Conservation (phyloP, 2,329 filamentous ascomycete species). For the Colletotrichum sp. region DNA sequence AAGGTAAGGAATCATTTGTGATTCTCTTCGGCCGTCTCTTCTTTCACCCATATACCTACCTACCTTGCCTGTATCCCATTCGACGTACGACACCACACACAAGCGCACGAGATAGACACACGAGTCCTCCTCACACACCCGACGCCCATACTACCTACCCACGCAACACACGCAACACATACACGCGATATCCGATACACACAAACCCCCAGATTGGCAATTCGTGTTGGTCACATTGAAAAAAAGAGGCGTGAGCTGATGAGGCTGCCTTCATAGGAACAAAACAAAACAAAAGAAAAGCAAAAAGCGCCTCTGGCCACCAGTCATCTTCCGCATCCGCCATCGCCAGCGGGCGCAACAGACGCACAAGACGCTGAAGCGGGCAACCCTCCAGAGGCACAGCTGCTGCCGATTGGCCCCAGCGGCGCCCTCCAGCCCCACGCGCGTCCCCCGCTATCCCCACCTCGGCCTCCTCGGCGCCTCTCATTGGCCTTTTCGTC, state of each 20-base stretch:
- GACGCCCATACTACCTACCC: not conserved
- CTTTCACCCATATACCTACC: not conserved
- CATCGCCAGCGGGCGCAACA: constrained; percentile 15
- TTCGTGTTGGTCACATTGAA: not conserved
- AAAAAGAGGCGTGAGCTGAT: not conserved
- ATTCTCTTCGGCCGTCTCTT: not conserved
- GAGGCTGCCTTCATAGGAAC: not conserved
- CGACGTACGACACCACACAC: not conserved
- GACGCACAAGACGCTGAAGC: constrained; percentile 10
- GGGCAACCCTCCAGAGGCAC: not conserved
- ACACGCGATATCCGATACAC: not conserved
- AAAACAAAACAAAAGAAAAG: not conserved
- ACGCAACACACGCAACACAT: not conserved
- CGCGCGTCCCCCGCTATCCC: not conserved
- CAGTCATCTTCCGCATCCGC: constrained; percentile 1
- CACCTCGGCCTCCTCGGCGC: not conserved
- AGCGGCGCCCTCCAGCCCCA: not conserved
- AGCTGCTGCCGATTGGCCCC: not conserved
- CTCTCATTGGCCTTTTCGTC: not conserved
- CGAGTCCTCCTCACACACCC: not conserved
- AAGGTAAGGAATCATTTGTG: not conserved
- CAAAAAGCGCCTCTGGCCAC: not conserved
- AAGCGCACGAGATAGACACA: not conserved
- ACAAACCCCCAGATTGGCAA: not conserved
- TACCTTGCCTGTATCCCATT: not conserved